Base-by-base conservation (phyloP, 768 basidiomycete species). In the Thelephora ganbajun region DNA sequence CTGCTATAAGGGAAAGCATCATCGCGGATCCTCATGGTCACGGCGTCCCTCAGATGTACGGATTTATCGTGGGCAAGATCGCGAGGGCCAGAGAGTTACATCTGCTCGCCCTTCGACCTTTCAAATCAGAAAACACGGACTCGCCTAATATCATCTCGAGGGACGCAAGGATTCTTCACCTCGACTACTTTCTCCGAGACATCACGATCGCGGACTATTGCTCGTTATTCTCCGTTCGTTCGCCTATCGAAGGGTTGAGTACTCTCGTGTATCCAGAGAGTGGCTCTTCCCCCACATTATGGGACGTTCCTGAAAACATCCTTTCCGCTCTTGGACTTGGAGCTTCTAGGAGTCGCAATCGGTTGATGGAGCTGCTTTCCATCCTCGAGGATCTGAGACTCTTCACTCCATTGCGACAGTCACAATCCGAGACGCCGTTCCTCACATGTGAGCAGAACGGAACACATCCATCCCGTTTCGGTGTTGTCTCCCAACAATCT, bases 11-110 rank as follows among this genome's bases (percentile, higher is more conserved):
- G 2, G 85, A 93, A 57, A 70, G 74, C 42, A 76, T 75, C 22
- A 80, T 84, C 2, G 9, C 26, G 9, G 26, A 30, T 30, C 26
- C 26, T 9, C 26, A 30, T 30, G 26, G 26, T 30, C 26, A 30
- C 9, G 9, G 26, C 26, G 57, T 82, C n/a, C 71, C 76, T 2
- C 86, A 90, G 53, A 53, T 76, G 23, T 85, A 85, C 57, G 90
- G 88, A 12, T 88, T 74, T 61, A 72, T 83, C 39, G 66, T 76
- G 12, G 87, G 82, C 12, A 79, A 78, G 55, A 70, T 72, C 26
- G 64, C 77, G 1, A 73, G 90, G 39, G 74, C 77, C 14, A 74
- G 77, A 22, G 69, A 76, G 50, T 63, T 88, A 1, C 84, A 90
- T 56, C 61, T 81, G 20, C 67, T 69, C 42, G 67, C 69, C 20